phyloP scores from a whole-genome alignment of 495 filamentous ascomycete genomes.

The Penicillium maclennaniae region DNA sequence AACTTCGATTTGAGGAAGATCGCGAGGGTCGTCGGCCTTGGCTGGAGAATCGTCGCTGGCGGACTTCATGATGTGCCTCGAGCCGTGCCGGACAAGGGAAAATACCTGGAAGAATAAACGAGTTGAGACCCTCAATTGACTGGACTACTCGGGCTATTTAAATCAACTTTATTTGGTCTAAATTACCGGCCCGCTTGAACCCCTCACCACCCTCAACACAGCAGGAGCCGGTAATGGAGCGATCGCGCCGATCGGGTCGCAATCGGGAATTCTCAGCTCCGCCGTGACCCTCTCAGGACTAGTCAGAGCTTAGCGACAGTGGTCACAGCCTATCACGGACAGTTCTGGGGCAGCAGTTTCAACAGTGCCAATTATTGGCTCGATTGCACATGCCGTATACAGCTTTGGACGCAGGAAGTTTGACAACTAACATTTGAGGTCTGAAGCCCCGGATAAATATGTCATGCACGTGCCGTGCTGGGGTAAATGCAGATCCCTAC shows the following conservation, averaged over 20 bases:
- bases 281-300: constrained; percentile 10
- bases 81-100: neutral
- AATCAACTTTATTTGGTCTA: neutral
- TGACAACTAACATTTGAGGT: no score
- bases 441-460: no score
- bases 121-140: neutral
- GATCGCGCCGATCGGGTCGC: constrained; percentile 16
- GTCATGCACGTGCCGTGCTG: no score
- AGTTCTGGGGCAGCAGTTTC: neutral
- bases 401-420: no score
- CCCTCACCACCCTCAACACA: constrained; percentile 4
- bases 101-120: neutral
- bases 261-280: constrained; percentile 12
- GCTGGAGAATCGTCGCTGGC: constrained; percentile 12
- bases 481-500: neutral
- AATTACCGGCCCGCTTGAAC: no score
- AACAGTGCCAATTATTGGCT: neutral
- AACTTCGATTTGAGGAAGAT: neutral
- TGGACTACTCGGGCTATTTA: neutral
- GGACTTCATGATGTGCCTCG: constrained; percentile 14
- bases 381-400: neutral
- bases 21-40: constrained; percentile 13
- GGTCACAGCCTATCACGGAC: constrained; percentile 8
- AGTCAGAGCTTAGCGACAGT: constrained; percentile 16
- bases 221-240: constrained; percentile 16